phyloP scores from a whole-genome alignment of 192 early-diverging fungal genomes.

The Thamnidium elegans region DNA sequence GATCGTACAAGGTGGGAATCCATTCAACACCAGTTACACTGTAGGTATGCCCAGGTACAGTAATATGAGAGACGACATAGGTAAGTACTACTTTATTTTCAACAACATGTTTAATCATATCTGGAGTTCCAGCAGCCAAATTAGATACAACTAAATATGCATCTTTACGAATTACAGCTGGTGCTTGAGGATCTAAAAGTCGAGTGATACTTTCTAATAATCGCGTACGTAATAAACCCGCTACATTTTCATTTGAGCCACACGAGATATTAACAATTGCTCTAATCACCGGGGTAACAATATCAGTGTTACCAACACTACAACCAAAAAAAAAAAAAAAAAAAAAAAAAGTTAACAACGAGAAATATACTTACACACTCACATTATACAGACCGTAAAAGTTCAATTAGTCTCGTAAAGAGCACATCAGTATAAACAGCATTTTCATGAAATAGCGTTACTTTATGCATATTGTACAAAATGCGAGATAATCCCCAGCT shows the following conservation, averaged over 20 bases:
- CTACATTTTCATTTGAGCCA: conserved; percentile 28
- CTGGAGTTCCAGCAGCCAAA: conserved; percentile 22
- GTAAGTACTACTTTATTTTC: conserved; percentile 18
- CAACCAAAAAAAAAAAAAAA: not conserved
- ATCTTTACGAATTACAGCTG: conserved; percentile 21
- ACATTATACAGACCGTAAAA: conserved; percentile 11
- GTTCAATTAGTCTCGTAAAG: conserved; percentile 18
- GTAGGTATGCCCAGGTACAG: conserved; percentile 19
- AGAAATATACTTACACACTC: too few species aligned
- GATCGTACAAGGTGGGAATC: not conserved
- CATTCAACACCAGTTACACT: not conserved
- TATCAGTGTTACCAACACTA: not conserved
- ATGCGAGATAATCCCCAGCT: conserved; percentile 38
- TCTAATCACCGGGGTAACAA: conserved; percentile 21
- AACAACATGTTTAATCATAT: conserved; percentile 20
- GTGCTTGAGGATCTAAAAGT: conserved; percentile 5
- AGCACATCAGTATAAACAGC: conserved; percentile 10
- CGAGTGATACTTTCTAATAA: conserved; percentile 4
- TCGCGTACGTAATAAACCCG: conserved; percentile 6
- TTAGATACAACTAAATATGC: conserved; percentile 34
- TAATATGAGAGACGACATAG: conserved; percentile 19
- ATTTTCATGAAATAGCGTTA: conserved; percentile 16
- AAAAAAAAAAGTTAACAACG: not conserved
- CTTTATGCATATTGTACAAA: conserved; percentile 40
- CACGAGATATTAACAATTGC: conserved; percentile 38